Conservation (phyloP, 139 green algal species). For the Gonium pectorale region DNA sequence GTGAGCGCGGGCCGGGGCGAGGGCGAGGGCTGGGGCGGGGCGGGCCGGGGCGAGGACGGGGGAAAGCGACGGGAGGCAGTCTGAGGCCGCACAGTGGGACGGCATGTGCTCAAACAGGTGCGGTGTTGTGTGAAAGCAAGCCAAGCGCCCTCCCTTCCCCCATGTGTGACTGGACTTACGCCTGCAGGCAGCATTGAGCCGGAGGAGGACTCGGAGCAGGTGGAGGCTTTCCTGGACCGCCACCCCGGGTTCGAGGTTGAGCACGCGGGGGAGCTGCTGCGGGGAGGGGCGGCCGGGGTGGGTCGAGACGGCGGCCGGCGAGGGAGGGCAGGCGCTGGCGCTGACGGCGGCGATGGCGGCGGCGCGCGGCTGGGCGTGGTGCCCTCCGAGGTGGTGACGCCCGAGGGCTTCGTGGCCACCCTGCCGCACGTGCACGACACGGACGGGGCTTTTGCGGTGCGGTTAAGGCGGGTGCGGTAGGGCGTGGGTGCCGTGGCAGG, state of each 20-base stretch:
- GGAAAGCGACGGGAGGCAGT: too few species aligned
- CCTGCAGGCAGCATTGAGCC: conserved; percentile 47
- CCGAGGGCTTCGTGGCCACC: conserved; percentile 68
- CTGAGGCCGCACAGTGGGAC: too few species aligned
- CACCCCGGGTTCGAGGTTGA: conserved; percentile 50
- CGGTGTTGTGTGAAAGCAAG: too few species aligned
- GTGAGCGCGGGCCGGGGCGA: conserved; percentile 59
- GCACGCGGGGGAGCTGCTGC: neutral
- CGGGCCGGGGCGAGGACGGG: too few species aligned
- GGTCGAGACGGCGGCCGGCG: neutral
- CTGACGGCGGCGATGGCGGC: neutral
- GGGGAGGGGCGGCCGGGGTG: neutral
- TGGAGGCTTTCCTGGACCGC: conserved; percentile 34
- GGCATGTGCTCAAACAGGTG: too few species aligned
- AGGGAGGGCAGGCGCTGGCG: neutral
- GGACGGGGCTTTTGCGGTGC: conserved; percentile 90
- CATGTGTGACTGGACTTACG: neutral
- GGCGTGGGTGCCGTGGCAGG: too few species aligned
- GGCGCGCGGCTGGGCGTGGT: neutral
- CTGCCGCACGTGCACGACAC: conserved; percentile 86
- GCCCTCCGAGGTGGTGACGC: conserved; percentile 56
- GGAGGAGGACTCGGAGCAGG: conserved; percentile 51
- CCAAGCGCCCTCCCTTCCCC: neutral
- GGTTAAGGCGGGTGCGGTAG: conserved; percentile 52
- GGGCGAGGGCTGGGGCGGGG: too few species aligned